A percentile compares a stretch with the other conserved stretches of the same genome.
phyloP scores from a whole-genome alignment of 140 eudicot species.

The Cichorium intybus region DNA sequence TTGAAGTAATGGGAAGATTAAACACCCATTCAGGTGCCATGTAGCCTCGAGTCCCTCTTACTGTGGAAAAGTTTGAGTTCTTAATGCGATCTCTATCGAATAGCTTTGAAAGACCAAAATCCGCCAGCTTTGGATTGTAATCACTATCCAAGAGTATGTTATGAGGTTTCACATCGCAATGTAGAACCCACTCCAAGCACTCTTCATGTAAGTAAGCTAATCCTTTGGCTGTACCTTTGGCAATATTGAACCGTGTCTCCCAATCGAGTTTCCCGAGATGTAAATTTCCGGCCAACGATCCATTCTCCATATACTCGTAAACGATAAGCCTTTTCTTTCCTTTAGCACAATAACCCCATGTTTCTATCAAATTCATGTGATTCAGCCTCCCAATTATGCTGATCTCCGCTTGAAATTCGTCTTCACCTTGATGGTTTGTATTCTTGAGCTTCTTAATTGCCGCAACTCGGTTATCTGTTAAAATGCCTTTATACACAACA shows the following conservation, averaged over 20 bases:
- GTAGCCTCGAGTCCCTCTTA: constrained; percentile 43
- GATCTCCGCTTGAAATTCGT: constrained; percentile 36
- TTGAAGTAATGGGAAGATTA: constrained; percentile 25
- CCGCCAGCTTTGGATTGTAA: constrained; percentile 34
- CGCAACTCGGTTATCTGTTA: constrained; percentile 28
- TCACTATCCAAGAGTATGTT: constrained; percentile 26
- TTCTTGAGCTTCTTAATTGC: constrained; percentile 34
- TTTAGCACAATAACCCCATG: constrained; percentile 35
- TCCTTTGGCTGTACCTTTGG: constrained; percentile 38
- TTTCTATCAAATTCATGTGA: constrained; percentile 44
- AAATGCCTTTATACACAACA: too few relatives aligned
- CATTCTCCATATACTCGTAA: too few relatives aligned
- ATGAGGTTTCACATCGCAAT: constrained; percentile 43
- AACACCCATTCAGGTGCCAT: constrained; percentile 41
- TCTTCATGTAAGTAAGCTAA: constrained; percentile 44
- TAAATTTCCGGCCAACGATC: constrained; percentile 34
- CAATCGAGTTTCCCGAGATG: constrained; percentile 22
- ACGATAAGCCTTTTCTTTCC: too few relatives aligned
- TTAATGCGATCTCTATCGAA: constrained; percentile 15
- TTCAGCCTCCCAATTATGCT: constrained; percentile 33
- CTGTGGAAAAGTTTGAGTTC: constrained; percentile 17
- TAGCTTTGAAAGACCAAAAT: constrained; percentile 39
- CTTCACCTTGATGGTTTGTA: constrained; percentile 23
- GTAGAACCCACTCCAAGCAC: constrained; percentile 44
- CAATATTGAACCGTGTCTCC: constrained; percentile 18